Conservation (phyloP, 176 grass and related monocot genomes). For the Saccharum officinarum region DNA sequence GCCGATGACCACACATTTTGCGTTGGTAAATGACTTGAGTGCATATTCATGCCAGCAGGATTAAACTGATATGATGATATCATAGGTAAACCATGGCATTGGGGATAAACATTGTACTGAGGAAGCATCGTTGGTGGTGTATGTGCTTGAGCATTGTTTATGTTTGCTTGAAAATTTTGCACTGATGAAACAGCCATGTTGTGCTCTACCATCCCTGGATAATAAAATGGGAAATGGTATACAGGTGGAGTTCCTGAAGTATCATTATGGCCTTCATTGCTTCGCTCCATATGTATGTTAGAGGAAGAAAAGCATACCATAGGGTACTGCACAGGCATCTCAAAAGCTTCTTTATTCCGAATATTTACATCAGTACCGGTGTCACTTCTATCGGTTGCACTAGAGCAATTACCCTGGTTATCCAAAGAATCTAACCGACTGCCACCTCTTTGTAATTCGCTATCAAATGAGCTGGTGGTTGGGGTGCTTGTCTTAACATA, state of each 20-base stretch:
- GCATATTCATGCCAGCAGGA: slow-evolving; percentile 47
- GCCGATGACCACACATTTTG: slow-evolving; percentile 56
- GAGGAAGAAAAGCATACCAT: slow-evolving; percentile 62
- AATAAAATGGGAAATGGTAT: slow-evolving; percentile 72
- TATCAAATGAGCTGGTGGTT: slow-evolving; percentile 42
- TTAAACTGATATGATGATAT: slow-evolving; percentile 66
- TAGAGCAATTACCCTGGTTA: slow-evolving; percentile 33
- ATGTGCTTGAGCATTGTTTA: slow-evolving; percentile 57
- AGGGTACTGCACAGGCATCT: slow-evolving; percentile 51
- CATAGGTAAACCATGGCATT: slow-evolving; percentile 54
- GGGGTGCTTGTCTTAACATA: slow-evolving; percentile 74
- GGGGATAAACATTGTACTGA: slow-evolving; percentile 68
- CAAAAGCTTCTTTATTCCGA: slow-evolving; percentile 27
- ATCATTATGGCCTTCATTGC: slow-evolving; percentile 57
- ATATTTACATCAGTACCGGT: slow-evolving; percentile 38
- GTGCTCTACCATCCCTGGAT: slow-evolving; percentile 74
- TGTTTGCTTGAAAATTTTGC: slow-evolving; percentile 69
- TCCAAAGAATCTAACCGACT: slow-evolving; percentile 38
- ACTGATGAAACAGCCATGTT: slow-evolving; percentile 39
- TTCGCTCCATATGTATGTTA: slow-evolving; percentile 54
- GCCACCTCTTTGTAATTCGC: slow-evolving; percentile 41
- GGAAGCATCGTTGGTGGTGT: slow-evolving; percentile 40
- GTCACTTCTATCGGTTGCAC: slow-evolving; percentile 36
- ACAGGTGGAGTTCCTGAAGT: slow-evolving; percentile 53
- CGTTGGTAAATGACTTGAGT: slow-evolving; percentile 52